Base-by-base conservation (phyloP, 352 stramenopile genomes). In the Phytophthora boehmeriae region DNA sequence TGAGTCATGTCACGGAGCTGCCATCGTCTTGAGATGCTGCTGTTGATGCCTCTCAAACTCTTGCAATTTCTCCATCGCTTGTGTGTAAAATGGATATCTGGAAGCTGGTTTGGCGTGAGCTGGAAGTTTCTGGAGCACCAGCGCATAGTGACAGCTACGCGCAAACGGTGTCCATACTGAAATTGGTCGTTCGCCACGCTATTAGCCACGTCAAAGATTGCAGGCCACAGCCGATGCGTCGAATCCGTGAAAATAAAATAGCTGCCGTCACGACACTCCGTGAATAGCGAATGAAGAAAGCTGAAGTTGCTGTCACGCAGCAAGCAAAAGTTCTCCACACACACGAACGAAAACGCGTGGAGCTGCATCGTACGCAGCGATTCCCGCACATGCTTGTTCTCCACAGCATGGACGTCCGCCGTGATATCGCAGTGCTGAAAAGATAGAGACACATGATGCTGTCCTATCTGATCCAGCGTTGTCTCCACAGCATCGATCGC, bases 321-420 rank as follows among this genome's bases (percentile, higher is more conserved):
- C 13, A 89, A 61, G 42, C 66, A 75, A 19, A 81, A 88, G 50
- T 89, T 91, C 47, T 91, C 82, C 27, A 88, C 82, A 45, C 79
- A 89, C 34, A 91, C 82, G 50, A 91, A 91, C 6, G 79, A 82
- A 34, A 91, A 91, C 20, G 89, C 59, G 23, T 89, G 82, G 1
- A 89, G 46, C 13, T 86, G 60, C 4, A 72, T 88, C 16, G 43
- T 23, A 2, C 35, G 19, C 5, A 80, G 32, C 14, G 82, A 66
- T 35, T 46, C 22, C 11, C 35, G 25, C 1, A 84, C 76, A 10
- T 59, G 61, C 0, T 41, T 19, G 25, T 92, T 92, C 22, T 87
- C 69, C 10, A 43, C 23, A 3, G 62, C 45, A 8, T 68, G 23
- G 22, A 83, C 42, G 34, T 78, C 62, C 8, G 86, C 41, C 0